phyloP scores from a whole-genome alignment of 106 monocot genomes.

The Dioscorea alata region DNA sequence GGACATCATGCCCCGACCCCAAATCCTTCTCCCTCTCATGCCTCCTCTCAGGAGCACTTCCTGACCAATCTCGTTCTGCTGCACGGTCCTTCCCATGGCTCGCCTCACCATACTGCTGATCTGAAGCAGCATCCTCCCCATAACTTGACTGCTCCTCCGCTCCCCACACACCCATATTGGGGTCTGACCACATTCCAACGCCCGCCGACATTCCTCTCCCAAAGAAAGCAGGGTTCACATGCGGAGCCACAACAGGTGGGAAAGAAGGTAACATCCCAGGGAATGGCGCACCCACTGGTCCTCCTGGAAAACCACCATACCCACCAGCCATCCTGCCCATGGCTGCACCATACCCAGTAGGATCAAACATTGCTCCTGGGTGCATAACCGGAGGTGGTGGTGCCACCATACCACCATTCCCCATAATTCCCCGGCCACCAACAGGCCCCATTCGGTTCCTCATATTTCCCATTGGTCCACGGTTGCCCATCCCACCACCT shows the following conservation, averaged over 20 bases:
- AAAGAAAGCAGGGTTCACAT: constrained; percentile 90
- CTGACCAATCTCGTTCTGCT: constrained; percentile 55
- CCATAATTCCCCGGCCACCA: constrained; percentile 80
- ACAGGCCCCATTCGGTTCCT: constrained; percentile 63
- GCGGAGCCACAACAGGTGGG: constrained; percentile 78
- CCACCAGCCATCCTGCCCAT: constrained; percentile 81
- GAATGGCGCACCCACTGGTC: constrained; percentile 47
- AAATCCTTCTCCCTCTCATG: constrained; percentile 66
- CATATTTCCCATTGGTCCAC: constrained; percentile 58
- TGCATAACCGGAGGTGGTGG: constrained; percentile 61
- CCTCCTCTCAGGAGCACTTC: constrained; percentile 44
- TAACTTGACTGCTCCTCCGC: constrained; percentile 83
- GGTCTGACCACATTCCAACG: constrained; percentile 81
- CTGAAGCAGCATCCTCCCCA: constrained; percentile 82
- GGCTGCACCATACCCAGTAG: constrained; percentile 58
- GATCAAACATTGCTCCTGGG: constrained; percentile 81
- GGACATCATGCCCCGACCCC: constrained; percentile 43
- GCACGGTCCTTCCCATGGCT: constrained; percentile 63
- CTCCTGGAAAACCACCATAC: constrained; percentile 74
- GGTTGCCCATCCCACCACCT: constrained; percentile 37
- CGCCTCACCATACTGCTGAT: constrained; percentile 79
- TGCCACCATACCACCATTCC: constrained; percentile 64
- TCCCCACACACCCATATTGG: constrained; percentile 68
- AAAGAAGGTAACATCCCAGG: constrained; percentile 81
- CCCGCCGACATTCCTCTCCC: constrained; percentile 63